Evolutionary conservation across 495 filamentous ascomycete species (phyloP).

Genomic region (Astrocystis sublimbata): DNA sequence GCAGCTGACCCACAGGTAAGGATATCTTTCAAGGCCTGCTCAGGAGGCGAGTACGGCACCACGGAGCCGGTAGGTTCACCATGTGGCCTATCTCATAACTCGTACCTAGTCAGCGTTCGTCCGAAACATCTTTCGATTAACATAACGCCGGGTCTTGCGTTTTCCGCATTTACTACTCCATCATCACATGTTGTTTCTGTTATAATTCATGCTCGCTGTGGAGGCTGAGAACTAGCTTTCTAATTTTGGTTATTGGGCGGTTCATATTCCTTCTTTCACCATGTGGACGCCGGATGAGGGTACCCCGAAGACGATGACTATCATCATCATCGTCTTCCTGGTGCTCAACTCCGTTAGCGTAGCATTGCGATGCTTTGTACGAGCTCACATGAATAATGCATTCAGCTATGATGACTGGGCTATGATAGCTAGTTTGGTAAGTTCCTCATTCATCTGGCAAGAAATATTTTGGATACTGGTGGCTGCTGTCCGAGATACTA

Average conservation of each 20-base stretch:
- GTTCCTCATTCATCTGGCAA: background rate
- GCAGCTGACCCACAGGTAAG: background rate
- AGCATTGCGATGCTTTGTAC: slow-evolving; percentile 6
- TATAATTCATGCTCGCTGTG: background rate
- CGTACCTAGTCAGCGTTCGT: no score
- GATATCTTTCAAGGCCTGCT: no score
- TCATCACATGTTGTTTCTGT: background rate
- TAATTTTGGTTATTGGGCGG: no score
- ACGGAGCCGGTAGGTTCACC: background rate
- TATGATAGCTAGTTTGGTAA: slow-evolving; percentile 10
- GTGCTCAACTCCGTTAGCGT: slow-evolving; percentile 5
- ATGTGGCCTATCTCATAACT: background rate
- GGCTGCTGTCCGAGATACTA: background rate
- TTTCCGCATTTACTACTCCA: background rate
- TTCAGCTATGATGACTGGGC: slow-evolving; percentile 17
- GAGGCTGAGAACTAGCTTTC: background rate
- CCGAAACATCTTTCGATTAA: background rate
- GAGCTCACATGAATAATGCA: slow-evolving; percentile 2
- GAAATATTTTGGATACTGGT: background rate
- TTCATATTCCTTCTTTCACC: background rate
- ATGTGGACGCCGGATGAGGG: slow-evolving; percentile 14
- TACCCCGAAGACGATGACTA: slow-evolving; percentile 9
- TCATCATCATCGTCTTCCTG: slow-evolving; percentile 5
- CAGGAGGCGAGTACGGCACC: background rate
- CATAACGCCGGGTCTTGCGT: background rate